Evolutionary conservation across 495 filamentous ascomycete genomes (phyloP), one percentile per base, ranked within the genome.

Genomic region (Evansstolkia leycettana): DNA sequence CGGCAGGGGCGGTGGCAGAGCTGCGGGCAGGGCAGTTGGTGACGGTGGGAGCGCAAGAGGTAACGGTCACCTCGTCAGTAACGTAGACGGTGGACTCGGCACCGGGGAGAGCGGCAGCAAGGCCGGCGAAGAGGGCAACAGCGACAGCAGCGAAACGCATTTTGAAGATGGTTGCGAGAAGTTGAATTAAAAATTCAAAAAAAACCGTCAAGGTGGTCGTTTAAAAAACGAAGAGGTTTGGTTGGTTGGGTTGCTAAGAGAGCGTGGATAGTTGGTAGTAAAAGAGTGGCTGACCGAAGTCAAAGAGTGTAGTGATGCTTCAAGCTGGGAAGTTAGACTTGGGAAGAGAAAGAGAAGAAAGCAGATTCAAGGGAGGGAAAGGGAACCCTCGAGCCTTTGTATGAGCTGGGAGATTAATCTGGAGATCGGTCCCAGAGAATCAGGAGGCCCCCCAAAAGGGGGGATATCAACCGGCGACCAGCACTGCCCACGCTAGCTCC

Each of bases 281-380:
- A 72, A 67, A 69, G 67, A 70, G 56, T 66, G 57, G 57, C 58
- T 62, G 67, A 71, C 69, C 67, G 67, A 69, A 65, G 69, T 70
- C 68, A 18, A 29, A 46, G 48, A 48, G 47, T 50, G 45, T 56
- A 45, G 14, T 19, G 31, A 17, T 58, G 54, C 51, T 47, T 54
- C 49, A 49, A 56, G 39, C 47, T 47, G 42, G 43, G 46, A 56
- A 49, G 51, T 28, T 52, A 50, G 45, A 52, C 56, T 64, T 65
- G 57, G 41, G 42, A 42, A 43, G 43, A 47, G 50, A 41, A 57
- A 51, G 50, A 48, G 57, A 57, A 51, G 36, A 34, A 50, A 40
- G 39, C 38, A 43, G 45, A 14, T 36, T 42, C 33, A 39, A 41
- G 41, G 35, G 38, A 36, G 18, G 42, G 43, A 48, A 38, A 36